A percentile compares a stretch with the other conserved stretches of the same genome.
Evolutionary conservation across 352 stramenopile genomes (phyloP).

Genomic region (Globisporangium spiculum): DNA sequence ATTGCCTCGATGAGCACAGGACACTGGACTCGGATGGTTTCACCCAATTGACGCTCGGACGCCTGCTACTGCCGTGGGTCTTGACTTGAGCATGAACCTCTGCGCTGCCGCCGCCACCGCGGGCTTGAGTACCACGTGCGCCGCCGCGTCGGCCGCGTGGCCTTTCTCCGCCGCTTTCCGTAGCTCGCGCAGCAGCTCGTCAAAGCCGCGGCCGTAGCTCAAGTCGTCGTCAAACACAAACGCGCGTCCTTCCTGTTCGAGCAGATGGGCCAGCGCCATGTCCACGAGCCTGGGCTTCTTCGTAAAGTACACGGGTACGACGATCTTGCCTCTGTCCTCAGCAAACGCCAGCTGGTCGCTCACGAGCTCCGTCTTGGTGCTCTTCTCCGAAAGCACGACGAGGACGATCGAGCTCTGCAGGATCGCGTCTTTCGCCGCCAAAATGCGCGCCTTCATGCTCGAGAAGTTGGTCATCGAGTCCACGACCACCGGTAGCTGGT

Average conservation of each 20-base stretch:
- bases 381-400: conserved; percentile 72
- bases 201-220: conserved; percentile 63
- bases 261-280: conserved; percentile 27
- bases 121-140: conserved; percentile 27
- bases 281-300: conserved; percentile 46
- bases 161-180: conserved; percentile 22
- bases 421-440: conserved; percentile 78
- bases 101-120: conserved; percentile 36
- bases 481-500: conserved; percentile 50
- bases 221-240: conserved; percentile 63
- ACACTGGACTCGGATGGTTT: neutral
- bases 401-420: conserved; percentile 65
- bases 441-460: conserved; percentile 72
- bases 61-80: neutral
- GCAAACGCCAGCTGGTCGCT: conserved; percentile 82
- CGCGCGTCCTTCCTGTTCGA: conserved; percentile 33
- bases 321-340: conserved; percentile 76
- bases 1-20: neutral
- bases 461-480: conserved; percentile 71
- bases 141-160: conserved; percentile 21
- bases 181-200: conserved; percentile 48
- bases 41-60: conserved; percentile 15
- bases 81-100: conserved; percentile 29
- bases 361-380: conserved; percentile 75
- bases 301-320: conserved; percentile 73